These are phyloP conservation scores for Gossypium mustelinum DNA, from an alignment of 345 rosid species.

Conservation along the genomic window DNA sequence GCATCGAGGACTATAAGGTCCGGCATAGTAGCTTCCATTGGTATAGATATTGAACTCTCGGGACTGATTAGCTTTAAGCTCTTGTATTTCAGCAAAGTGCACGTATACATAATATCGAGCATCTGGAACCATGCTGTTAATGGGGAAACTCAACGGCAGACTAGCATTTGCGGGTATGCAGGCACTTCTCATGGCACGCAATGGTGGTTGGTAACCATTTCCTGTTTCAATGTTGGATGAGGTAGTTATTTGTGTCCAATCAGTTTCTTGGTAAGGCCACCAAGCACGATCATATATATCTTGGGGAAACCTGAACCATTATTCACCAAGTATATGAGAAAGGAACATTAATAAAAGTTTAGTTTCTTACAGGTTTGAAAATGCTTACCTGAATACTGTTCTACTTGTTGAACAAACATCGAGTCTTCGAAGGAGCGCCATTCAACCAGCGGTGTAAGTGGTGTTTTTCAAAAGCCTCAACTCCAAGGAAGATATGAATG, in stretches of 20 bases:
- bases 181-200: conserved; percentile 25
- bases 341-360: too few species aligned
- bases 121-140: background rate
- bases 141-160: conserved; percentile 5
- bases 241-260: background rate
- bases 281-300: conserved; percentile 19
- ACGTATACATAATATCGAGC: conserved; percentile 24
- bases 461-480: conserved; percentile 21
- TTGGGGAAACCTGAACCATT: background rate
- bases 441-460: too few species aligned
- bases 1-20: background rate
- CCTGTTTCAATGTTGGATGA: background rate
- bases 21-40: conserved; percentile 13
- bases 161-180: conserved; percentile 14
- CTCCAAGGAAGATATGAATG: conserved; percentile 53
- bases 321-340: background rate
- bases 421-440: background rate
- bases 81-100: conserved; percentile 37
- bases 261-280: background rate
- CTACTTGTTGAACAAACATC: conserved; percentile 19
- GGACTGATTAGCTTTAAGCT: conserved; percentile 26
- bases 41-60: conserved; percentile 28
- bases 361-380: too few species aligned
- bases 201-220: too few species aligned
- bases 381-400: conserved; percentile 18